These are phyloP conservation scores for Dissophora ornata DNA, from an alignment of 192 early-diverging fungal species.

Conservation along the genomic window DNA sequence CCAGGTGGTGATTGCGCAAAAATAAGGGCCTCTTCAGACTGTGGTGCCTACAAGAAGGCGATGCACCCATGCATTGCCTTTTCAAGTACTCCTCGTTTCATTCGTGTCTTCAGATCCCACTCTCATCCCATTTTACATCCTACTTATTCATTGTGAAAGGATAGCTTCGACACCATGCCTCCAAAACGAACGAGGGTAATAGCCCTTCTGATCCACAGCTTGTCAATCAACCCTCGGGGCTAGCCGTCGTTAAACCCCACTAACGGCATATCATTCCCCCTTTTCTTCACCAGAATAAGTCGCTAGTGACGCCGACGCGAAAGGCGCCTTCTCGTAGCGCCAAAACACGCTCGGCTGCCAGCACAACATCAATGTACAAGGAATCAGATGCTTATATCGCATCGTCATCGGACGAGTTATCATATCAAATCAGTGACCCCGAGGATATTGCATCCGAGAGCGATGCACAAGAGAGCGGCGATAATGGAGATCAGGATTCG, in stretches of 20 bases:
- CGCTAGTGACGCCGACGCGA: constrained; percentile 11
- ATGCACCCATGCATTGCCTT: no score
- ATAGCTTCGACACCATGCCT: constrained; percentile 38
- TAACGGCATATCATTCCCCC: neutral
- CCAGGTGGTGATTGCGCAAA: no score
- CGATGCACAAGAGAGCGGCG: constrained; percentile 1
- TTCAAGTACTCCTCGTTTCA: no score
- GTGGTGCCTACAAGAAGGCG: neutral
- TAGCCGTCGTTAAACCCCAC: no score
- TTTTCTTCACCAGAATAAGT: constrained; percentile 2
- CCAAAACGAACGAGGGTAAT: constrained; percentile 37
- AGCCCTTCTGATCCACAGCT: neutral
- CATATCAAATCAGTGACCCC: constrained; percentile 34
- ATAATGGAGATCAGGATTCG: constrained; percentile 11
- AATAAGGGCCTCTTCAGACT: no score
- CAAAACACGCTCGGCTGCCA: constrained; percentile 40
- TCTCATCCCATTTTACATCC: no score
- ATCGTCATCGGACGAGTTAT: neutral
- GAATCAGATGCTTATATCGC: constrained; percentile 19
- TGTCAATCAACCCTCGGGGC: no score
- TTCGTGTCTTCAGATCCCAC: no score
- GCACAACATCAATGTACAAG: constrained; percentile 47
- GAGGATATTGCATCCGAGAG: constrained; percentile 23
- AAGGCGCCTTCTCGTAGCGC: constrained; percentile 25
- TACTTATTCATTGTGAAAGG: no score